Evolutionary conservation across 768 basidiomycete species (phyloP).

Genomic region (Naematelia encephala): DNA sequence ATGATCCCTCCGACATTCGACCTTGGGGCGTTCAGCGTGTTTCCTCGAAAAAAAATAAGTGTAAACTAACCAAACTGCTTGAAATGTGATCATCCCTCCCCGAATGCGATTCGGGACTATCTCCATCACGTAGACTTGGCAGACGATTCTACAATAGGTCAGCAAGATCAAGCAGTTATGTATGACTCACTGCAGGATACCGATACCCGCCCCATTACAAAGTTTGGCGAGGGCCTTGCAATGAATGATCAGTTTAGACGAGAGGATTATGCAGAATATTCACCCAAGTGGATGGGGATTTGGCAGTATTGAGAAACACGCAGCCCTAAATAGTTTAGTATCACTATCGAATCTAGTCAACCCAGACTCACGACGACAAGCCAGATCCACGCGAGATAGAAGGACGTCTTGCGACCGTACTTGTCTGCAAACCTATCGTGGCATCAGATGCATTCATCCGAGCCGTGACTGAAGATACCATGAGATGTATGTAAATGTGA

Average conservation of each 20-base stretch:
- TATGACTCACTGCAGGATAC: slow-evolving; percentile 5
- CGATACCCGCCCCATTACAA: slow-evolving; percentile 15
- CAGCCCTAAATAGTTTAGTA: neutral
- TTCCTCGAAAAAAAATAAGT: neutral
- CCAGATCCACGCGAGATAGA: slow-evolving; percentile 10
- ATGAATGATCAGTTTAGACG: neutral
- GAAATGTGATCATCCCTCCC: slow-evolving; percentile 12
- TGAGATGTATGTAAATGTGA: slow-evolving; percentile 7
- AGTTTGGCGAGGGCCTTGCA: slow-evolving; percentile 12
- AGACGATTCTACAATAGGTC: slow-evolving; percentile 10
- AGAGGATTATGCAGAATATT: neutral
- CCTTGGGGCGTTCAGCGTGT: neutral
- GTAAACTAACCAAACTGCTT: slow-evolving; percentile 14
- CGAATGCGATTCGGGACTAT: slow-evolving; percentile 16
- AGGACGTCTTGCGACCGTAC: slow-evolving; percentile 12
- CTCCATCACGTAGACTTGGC: slow-evolving; percentile 15
- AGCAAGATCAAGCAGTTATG: neutral
- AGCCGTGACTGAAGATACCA: neutral
- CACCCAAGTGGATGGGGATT: slow-evolving; percentile 8
- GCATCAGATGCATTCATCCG: neutral
- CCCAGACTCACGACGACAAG: slow-evolving; percentile 12
- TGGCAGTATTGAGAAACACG: slow-evolving; percentile 12
- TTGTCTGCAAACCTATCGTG: slow-evolving; percentile 6
- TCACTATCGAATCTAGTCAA: neutral
- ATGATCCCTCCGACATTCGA: slow-evolving; percentile 9